phyloP scores from a whole-genome alignment of 2,329 filamentous ascomycete species.

The Venturia aucupariae region DNA sequence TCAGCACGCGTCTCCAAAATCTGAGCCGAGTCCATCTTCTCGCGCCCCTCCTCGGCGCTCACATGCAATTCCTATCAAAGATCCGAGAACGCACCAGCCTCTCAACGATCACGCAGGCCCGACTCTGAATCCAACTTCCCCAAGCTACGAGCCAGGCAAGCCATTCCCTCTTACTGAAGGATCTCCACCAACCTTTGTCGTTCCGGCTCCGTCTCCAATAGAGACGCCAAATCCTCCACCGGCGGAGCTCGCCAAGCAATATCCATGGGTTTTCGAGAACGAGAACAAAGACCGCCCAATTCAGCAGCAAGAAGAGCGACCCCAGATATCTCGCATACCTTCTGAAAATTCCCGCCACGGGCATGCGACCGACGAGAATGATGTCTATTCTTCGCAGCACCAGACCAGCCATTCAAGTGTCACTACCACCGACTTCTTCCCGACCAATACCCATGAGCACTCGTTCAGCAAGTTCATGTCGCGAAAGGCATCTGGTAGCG shows the following conservation, averaged over 20 bases:
- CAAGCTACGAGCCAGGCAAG: conserved; percentile 29
- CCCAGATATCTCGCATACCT: background rate
- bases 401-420: conserved; percentile 31
- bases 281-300: background rate
- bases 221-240: conserved; percentile 16
- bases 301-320: background rate
- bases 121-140: conserved; percentile 30
- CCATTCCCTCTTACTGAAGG: conserved; percentile 13
- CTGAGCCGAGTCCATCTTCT: conserved; percentile 12
- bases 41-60: conserved; percentile 26
- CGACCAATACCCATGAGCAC: conserved; percentile 31
- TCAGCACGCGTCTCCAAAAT: background rate
- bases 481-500: conserved; percentile 15
- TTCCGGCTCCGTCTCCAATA: conserved; percentile 26
- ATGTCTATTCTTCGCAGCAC: conserved; percentile 20
- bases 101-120: conserved; percentile 17
- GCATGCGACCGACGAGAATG: background rate
- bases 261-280: conserved; percentile 21
- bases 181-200: conserved; percentile 16
- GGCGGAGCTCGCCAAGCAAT: conserved; percentile 19
- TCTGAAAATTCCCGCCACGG: background rate
- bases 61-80: conserved; percentile 32
- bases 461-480: conserved; percentile 19
- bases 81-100: conserved; percentile 21
- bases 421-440: conserved; percentile 34